Percentiles rank a stretch among this genome's conserved stretches.
Conservation (phyloP, 2,329 filamentous ascomycete species). For the Trichoderma harzianum region DNA sequence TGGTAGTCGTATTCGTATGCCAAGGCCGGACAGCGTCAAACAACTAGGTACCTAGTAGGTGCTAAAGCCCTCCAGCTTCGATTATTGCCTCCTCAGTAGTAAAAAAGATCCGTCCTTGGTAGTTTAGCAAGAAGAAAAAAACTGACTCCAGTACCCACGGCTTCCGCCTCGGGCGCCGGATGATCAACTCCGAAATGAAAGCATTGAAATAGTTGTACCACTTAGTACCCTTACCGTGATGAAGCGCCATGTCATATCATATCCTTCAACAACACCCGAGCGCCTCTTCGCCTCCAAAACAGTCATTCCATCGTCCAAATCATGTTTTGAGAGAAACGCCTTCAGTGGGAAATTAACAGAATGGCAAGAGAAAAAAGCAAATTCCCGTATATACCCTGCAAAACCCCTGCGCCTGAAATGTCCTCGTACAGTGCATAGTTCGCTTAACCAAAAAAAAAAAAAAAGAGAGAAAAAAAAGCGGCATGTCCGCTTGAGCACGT, state of each 20-base stretch:
- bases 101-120: not conserved
- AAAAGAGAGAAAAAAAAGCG: not conserved
- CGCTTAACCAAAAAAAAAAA: constrained; percentile 7
- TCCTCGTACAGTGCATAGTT: not conserved
- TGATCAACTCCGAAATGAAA: constrained; percentile 7
- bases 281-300: not conserved
- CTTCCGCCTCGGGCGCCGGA: not conserved
- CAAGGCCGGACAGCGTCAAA: not conserved
- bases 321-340: not conserved
- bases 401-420: not conserved
- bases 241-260: not conserved
- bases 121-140: not conserved
- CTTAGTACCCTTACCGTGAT: not conserved
- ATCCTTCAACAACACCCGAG: not conserved
- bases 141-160: not conserved
- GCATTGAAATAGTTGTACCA: not conserved
- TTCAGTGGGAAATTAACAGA: not conserved
- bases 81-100: not conserved
- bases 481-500: not conserved
- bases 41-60: not conserved
- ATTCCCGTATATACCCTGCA: constrained; percentile 10
- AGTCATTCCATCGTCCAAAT: not conserved
- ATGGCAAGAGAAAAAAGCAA: not conserved
- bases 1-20: not conserved
- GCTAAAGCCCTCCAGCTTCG: not conserved